These are phyloP conservation scores for Phlyctochytrium bullatum DNA, from an alignment of 192 early-diverging fungal species.

Conservation along the genomic window DNA sequence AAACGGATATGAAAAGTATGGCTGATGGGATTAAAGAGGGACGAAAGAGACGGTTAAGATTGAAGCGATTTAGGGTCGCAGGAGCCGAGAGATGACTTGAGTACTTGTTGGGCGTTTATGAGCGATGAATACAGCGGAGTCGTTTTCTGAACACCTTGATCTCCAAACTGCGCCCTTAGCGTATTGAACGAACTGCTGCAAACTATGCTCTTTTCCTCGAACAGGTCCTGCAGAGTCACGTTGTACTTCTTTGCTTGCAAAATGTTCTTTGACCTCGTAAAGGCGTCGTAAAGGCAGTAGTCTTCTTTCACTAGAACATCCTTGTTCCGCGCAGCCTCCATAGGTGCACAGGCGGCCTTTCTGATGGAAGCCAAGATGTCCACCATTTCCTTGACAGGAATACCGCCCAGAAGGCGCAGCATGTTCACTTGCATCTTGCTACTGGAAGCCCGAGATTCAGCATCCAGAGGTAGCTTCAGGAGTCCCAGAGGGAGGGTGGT, in stretches of 20 bases:
- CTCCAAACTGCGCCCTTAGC: neutral
- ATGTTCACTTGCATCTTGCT: neutral
- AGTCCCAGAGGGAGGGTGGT: neutral
- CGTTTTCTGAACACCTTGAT: neutral
- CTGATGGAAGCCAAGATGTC: neutral
- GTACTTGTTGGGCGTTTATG: too few relatives aligned
- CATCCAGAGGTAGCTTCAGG: neutral
- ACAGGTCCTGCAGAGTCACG: neutral
- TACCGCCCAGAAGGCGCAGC: neutral
- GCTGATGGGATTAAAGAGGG: too few relatives aligned
- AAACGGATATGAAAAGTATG: too few relatives aligned
- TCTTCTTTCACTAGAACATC: neutral
- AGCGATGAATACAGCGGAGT: neutral
- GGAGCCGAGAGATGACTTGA: too few relatives aligned
- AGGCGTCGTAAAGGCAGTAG: neutral
- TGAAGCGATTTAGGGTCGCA: too few relatives aligned
- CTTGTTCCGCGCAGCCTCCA: neutral
- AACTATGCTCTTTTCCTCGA: neutral
- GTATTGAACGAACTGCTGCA: neutral
- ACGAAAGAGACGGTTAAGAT: too few relatives aligned
- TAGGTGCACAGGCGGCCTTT: neutral
- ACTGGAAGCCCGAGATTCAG: neutral
- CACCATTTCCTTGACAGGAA: neutral
- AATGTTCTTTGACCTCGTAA: neutral
- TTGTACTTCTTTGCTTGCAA: neutral